Evolutionary conservation across 345 rosid genomes (phyloP), one percentile per base, ranked within the genome.

Genomic region (Eutrema heterophyllum): DNA sequence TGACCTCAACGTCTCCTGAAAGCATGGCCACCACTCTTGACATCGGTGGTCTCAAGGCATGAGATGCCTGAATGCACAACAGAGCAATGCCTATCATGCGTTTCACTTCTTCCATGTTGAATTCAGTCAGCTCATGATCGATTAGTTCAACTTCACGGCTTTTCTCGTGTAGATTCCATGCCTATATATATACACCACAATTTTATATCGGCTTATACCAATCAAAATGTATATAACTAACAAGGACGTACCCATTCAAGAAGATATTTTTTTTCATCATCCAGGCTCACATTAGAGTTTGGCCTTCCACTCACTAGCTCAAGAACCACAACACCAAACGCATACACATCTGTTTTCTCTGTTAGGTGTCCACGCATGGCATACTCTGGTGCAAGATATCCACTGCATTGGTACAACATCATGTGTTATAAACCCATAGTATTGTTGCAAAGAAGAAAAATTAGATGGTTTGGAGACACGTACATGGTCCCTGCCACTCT

Each of bases 1-100:
- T 73, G 38, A 88, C 88, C 74, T 87, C 90, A 13, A 67, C 50
- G 67, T 91, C 95, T 61, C 91, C 89, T 0, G 82, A 79, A 6
- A 91, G 72, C 97, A 91, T 87, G 12, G 84, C 86, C 16, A 87
- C 79, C 3, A 85, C 89, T 7, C 86, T 76, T 2, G 95, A 87
- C 91, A 91, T 85, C 7, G 83, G 29, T 57, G 95, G 91, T 55
- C 92, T 70, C 5, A 67, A 49, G 7, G 32, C n/a, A 30, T 85
- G 86, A 30, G 88, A 68, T 45, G 93, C 39, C 54, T 86, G 90
- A 38, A 89, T 70, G 80, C 95, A 86, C 55, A 87, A 15, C 43
- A 91, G 84, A 66, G 86, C 89, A 40, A 88, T 73, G 35, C 83
- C 78, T 27, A 83, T 82, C 70, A 83, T 35, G 0, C 88, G 87